Evolutionary conservation across 2,329 filamentous ascomycete species (phyloP), one percentile per base, ranked within the genome.

Genomic region (Ambrosiella beaveri): DNA sequence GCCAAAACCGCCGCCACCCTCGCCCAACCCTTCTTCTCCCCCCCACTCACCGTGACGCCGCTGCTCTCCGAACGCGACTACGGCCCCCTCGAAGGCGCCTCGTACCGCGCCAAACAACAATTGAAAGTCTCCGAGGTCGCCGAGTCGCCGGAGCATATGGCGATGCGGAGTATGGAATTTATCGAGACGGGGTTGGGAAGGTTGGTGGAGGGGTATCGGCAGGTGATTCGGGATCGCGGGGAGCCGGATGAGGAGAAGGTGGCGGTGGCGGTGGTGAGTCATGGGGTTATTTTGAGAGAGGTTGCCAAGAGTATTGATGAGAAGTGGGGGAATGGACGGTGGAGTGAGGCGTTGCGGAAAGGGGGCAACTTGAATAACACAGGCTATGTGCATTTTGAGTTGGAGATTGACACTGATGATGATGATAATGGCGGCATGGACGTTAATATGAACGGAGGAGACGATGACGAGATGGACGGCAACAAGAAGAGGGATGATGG

Each of bases 241-340:
- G 15, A 47, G 11, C 38, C 17, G 55, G 62, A 15, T 27, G 55
- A 57, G 35, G 15, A 35, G 13, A 39, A 35, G n/a, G 19, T 50
- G 4, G 62, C 60, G 35, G 71, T 88, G 11, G 82, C 81, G 1
- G 71, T 95, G 12, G 85, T 95, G 2, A 85, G 89, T 1, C 90
- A 96, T 65, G 89, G 90, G 13, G 83, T 95, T 61, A 81, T 95
- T 45, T 76, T 95, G 1, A 80, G 80, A 1, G 75, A 80, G 38
- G 69, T 95, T 0, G 83, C 85, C 75, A 75, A 76, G 58, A 74
- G 76, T 11, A 67, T 95, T 12, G 70, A 84, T 7, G 69, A 71
- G 11, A 74, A 78, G 2, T 76, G 87, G 37, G 39, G n/a, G 13
- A 17, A 36, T 3, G 38, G 52, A 13, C 8, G 3, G 5, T 61